Evolutionary conservation across 257 asterid species (phyloP), one percentile per base, ranked within the genome.

Genomic region (Oldenlandia corymbosa): DNA sequence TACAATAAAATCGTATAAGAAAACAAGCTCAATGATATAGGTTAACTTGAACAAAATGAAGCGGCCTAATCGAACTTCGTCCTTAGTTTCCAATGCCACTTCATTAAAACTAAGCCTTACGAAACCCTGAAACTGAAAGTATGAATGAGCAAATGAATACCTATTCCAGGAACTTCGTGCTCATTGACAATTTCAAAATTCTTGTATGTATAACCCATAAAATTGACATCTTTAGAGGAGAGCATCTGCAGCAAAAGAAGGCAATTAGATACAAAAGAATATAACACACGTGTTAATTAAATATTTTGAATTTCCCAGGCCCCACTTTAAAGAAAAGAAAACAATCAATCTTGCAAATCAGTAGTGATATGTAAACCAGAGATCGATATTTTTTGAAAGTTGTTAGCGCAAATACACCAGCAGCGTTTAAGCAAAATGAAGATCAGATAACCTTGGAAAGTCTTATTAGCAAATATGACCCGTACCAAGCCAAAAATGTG

Each of bases 181-280:
- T 91, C 97, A 60, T 88, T 91, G 62, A 85, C 94, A 58, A 91
- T 93, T 80, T 93, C 99, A 60, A 85, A 90, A 75, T 93, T 93
- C 80, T 90, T 93, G 64, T 90, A 93, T 73, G 99, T 93, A 79
- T 93, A 93, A 47, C 99, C 99, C 94, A 93, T 71, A 72, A 93
- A 93, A 80, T 93, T 93, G 81, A 85, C 97, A 39, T 93, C 99
- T 81, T 93, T 93, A 2, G 99, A 90, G 2, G 97, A 68, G 66
- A 93, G 93, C 99, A 93, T 93, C 99, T 93, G 92, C 67, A 60
- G 60, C 20, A 67, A 74, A 60, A 37, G 48, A 34, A 41, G 45
- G 58, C 45, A 66, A 26, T 41, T 37, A 65, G 62, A 52, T 55
- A 32, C 37, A 48, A 51, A 60, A 53, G 55, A 9, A 57, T 7